These are phyloP conservation scores for Aspergillus costaricaensis DNA, from an alignment of 2,329 filamentous ascomycete species.

Conservation along the genomic window DNA sequence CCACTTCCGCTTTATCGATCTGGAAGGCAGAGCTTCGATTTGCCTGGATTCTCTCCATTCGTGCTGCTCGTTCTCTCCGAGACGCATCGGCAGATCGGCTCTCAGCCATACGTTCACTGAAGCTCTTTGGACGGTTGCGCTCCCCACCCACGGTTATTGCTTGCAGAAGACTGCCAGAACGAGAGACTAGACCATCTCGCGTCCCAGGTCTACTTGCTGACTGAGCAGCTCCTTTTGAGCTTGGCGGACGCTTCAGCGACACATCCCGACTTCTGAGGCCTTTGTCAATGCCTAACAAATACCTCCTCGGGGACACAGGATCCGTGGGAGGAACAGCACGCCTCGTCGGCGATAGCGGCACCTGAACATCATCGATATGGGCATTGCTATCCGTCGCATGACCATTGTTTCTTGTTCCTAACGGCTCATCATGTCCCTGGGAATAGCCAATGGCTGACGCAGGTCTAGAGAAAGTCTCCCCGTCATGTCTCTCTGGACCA, in stretches of 20 bases:
- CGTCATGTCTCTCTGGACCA: conserved; percentile 25
- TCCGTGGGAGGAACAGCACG: conserved; percentile 50
- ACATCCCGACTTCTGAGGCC: conserved; percentile 78
- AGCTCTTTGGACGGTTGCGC: conserved; percentile 56
- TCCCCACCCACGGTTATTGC: conserved; percentile 18
- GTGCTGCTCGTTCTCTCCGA: conserved; percentile 40
- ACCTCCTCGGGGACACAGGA: conserved; percentile 74
- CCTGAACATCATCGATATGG: conserved; percentile 58
- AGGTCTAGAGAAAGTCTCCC: conserved; percentile 23
- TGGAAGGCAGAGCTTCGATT: conserved; percentile 48
- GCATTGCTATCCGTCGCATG: conserved; percentile 19
- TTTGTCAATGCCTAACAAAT: conserved; percentile 86
- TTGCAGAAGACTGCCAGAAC: conserved; percentile 23
- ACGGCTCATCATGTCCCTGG: conserved; percentile 20
- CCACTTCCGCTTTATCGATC: conserved; percentile 46
- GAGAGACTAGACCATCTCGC: conserved; percentile 30
- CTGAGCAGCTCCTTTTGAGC: conserved; percentile 30
- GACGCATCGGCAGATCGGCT: conserved; percentile 52
- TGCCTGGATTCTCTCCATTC: conserved; percentile 38
- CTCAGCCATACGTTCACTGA: conserved; percentile 82
- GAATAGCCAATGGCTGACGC: conserved; percentile 29
- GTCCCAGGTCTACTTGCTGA: conserved; percentile 33
- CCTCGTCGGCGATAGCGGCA: conserved; percentile 72
- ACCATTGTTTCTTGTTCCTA: conserved; percentile 14
- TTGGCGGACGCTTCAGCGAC: conserved; percentile 72